These are phyloP conservation scores for Mycocentrospora acerina DNA, from an alignment of 2,329 filamentous ascomycete genomes.

Conservation along the genomic window DNA sequence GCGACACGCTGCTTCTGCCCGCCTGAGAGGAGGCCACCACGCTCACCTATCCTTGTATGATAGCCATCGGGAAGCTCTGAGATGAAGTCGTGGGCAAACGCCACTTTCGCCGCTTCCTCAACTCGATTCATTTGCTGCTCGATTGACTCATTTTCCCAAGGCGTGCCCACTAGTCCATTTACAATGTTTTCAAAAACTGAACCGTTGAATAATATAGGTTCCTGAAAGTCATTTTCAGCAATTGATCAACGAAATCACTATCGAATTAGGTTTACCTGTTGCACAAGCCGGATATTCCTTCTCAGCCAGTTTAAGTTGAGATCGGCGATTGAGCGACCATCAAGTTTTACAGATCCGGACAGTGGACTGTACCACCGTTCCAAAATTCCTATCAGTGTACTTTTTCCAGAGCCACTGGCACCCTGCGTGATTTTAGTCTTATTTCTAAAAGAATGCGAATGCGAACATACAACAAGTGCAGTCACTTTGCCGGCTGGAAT, in stretches of 20 bases:
- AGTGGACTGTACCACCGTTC: slow-evolving; percentile 95
- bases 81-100: slow-evolving; percentile 95
- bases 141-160: slow-evolving; percentile 64
- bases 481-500: slow-evolving; percentile 91
- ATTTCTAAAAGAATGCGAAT: no score
- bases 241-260: no score
- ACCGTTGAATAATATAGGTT: slow-evolving; percentile 85
- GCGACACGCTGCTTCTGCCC: slow-evolving; percentile 97
- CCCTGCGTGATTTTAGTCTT: no score
- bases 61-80: slow-evolving; percentile 80
- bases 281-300: slow-evolving; percentile 89
- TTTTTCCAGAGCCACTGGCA: slow-evolving; percentile 91
- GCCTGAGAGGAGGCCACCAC: slow-evolving; percentile 87
- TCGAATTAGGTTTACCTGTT: no score
- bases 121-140: slow-evolving; percentile 72
- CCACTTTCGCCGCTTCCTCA: slow-evolving; percentile 79
- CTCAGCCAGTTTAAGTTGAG: slow-evolving; percentile 90
- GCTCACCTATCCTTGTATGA: slow-evolving; percentile 91
- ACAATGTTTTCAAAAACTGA: slow-evolving; percentile 88
- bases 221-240: no score
- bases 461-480: slow-evolving; percentile 88
- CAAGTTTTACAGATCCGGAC: slow-evolving; percentile 73
- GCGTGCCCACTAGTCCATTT: slow-evolving; percentile 86
- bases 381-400: slow-evolving; percentile 87
- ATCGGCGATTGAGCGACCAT: slow-evolving; percentile 77